Evolutionary conservation across 768 basidiomycete genomes (phyloP), one percentile per base, ranked within the genome.

Genomic region (Kockovaella imperatae): DNA sequence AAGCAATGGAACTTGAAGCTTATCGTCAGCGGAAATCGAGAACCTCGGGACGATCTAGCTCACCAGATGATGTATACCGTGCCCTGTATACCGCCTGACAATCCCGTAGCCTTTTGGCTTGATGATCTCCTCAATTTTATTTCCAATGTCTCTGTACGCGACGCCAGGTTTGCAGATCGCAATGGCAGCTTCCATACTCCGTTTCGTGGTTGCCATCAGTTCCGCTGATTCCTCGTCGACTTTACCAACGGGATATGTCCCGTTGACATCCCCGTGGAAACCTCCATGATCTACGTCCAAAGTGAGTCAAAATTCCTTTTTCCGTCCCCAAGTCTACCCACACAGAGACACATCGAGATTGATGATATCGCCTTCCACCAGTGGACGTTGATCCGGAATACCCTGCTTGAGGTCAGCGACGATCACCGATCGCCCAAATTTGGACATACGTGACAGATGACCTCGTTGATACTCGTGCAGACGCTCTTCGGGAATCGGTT

Each of bases 391-490:
- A 74, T 93, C 88, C 30, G 91, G 90, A 53, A 93, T 91, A 48
- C 93, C 95, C 70, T 69, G 26, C 4, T 21, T 18, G 30, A 35
- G 18, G 44, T 25, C 47, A 47, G 26, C n/a, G n/a, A n/a, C n/a
- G n/a, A n/a, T n/a, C n/a, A 23, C 34, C 6, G 20, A 5, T 39
- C 11, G 21, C 18, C 5, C 8, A 3, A 26, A 39, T 24, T 13
- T 21, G 3, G 2, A 62, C 67, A 53, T 50, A 69, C 70, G 57
- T 99, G 95, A 70, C 95, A 97, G 60, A 99, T 91, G 42, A 80
- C 84, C 72, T 97, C 93, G 70, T 99, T 99, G 20, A 97, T 49
- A 78, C 87, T 59, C 82, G 85, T 90, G 84, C 95, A 99, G 30
- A 93, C 80, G 25, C 90, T 96, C 76, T 96, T 96, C 11, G 95